Percentiles rank a stretch among this genome's conserved stretches.
These are phyloP conservation scores for Trametes meyenii DNA, from an alignment of 768 basidiomycete species.

Conservation along the genomic window DNA sequence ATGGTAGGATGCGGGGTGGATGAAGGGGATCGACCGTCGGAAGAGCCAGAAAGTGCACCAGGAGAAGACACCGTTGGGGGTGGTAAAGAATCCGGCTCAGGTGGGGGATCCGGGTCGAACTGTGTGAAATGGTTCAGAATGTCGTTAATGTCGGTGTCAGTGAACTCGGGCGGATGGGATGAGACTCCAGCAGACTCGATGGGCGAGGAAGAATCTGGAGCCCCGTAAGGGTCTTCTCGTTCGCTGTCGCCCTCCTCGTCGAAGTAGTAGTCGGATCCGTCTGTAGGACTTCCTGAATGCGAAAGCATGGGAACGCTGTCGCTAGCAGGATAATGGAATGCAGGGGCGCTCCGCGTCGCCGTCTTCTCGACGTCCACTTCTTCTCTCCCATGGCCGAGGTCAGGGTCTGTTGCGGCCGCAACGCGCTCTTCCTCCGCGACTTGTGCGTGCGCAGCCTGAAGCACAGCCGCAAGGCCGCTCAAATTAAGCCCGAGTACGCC, in stretches of 20 bases:
- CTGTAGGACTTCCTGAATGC: conserved; percentile 24
- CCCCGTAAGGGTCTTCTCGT: conserved; percentile 32
- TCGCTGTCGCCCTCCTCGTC: conserved; percentile 41
- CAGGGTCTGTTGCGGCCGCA: conserved; percentile 39
- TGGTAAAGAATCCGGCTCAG: conserved; percentile 11
- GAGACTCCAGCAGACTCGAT: conserved; percentile 38
- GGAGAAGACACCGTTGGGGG: conserved; percentile 4
- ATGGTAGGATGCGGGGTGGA: conserved; percentile 8
- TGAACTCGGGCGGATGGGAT: conserved; percentile 57
- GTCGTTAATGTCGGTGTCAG: conserved; percentile 65
- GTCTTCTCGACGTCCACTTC: conserved; percentile 49
- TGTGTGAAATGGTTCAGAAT: conserved; percentile 76
- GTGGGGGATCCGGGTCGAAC: conserved; percentile 47
- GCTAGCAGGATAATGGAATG: conserved; percentile 76
- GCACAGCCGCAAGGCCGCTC: conserved; percentile 72
- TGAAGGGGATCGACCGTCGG: background rate
- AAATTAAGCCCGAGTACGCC: conserved; percentile 45
- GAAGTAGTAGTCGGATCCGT: conserved; percentile 35
- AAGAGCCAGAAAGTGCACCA: conserved; percentile 2
- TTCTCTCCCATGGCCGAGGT: conserved; percentile 47
- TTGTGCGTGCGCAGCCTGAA: conserved; percentile 76
- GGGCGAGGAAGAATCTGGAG: conserved; percentile 25
- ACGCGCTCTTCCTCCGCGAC: conserved; percentile 51
- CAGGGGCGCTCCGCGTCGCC: conserved; percentile 69
- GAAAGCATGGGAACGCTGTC: conserved; percentile 31